Evolutionary conservation across 768 basidiomycete species (phyloP).

Genomic region (Russula sp.): DNA sequence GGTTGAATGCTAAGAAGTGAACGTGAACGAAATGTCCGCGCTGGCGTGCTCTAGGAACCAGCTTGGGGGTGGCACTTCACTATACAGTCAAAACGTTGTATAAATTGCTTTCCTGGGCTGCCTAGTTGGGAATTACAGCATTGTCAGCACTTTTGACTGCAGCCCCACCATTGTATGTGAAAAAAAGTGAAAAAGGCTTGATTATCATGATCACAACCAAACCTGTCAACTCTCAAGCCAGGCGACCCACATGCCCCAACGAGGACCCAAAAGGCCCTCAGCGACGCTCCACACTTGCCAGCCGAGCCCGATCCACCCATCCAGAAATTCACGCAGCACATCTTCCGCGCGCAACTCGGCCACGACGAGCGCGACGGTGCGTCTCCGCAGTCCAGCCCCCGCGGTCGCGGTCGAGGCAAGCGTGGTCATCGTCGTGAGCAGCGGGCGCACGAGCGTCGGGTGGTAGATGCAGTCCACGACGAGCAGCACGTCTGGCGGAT

Average conservation of each 20-base stretch:
- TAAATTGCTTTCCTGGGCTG: too few relatives aligned
- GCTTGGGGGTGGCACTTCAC: too few relatives aligned
- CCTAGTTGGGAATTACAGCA: too few relatives aligned
- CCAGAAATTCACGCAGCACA: conserved; percentile 28
- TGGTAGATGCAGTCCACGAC: conserved; percentile 10
- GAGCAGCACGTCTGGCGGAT: not conserved
- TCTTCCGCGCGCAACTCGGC: conserved; percentile 24
- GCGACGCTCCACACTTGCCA: conserved; percentile 18
- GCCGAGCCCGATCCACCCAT: conserved; percentile 23
- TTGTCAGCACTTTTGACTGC: too few relatives aligned
- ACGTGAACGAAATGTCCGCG: too few relatives aligned
- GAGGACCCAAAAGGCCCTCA: conserved; percentile 4
- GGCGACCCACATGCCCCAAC: conserved; percentile 13
- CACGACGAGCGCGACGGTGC: conserved; percentile 1
- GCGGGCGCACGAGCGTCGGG: conserved; percentile 1
- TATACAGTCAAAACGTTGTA: too few relatives aligned
- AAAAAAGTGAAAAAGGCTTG: too few relatives aligned
- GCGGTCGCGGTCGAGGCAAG: not conserved
- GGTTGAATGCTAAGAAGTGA: too few relatives aligned
- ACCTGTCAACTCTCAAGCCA: not conserved
- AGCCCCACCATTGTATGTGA: too few relatives aligned
- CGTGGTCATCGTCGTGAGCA: conserved; percentile 6
- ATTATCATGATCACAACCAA: not conserved
- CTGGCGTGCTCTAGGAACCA: too few relatives aligned
- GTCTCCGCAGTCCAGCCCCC: too few relatives aligned